A percentile compares a stretch with the other conserved stretches of the same genome.
Evolutionary conservation across 1,284 basidiomycete species (phyloP).

Genomic region (Trametes polyzona): DNA sequence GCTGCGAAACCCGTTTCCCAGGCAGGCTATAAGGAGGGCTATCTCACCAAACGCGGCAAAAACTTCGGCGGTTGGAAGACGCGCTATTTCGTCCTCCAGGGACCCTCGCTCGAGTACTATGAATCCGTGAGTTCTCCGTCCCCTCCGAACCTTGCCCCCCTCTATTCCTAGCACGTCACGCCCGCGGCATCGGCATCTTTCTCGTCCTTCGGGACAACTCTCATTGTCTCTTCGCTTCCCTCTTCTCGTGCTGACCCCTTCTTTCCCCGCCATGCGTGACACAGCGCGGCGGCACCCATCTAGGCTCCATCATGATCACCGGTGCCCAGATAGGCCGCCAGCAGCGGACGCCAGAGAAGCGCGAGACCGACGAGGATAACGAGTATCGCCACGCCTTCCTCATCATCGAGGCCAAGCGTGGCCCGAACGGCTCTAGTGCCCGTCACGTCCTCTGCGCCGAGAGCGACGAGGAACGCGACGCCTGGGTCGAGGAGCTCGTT

Average conservation of each 20-base stretch:
- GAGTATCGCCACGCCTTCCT: slow-evolving; percentile 97
- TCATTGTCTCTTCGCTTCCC: slow-evolving; percentile 15
- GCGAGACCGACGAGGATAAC: slow-evolving; percentile 78
- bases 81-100: slow-evolving; percentile 90
- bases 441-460: slow-evolving; percentile 96
- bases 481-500: slow-evolving; percentile 94
- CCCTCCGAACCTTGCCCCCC: slow-evolving; percentile 13
- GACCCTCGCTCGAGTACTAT: slow-evolving; percentile 90
- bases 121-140: slow-evolving; percentile 75
- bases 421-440: slow-evolving; percentile 70
- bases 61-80: slow-evolving; percentile 98
- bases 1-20: slow-evolving; percentile 76
- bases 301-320: slow-evolving; percentile 87
- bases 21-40: slow-evolving; percentile 91
- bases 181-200: slow-evolving; percentile 10
- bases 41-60: slow-evolving; percentile 95
- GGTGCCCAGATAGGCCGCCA: slow-evolving; percentile 87
- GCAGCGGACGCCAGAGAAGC: slow-evolving; percentile 51
- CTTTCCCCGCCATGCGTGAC: slow-evolving; percentile 21
- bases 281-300: slow-evolving; percentile 87
- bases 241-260: slow-evolving; percentile 20
- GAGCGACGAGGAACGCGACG: slow-evolving; percentile 90
- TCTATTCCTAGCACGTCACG: slow-evolving; percentile 1
- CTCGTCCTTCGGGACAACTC: slow-evolving; percentile 7
- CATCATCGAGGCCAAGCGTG: slow-evolving; percentile 86